Evolutionary conservation across 805 yeast genomes (phyloP).

Genomic region (Saccharomycopsis guyanensis): DNA sequence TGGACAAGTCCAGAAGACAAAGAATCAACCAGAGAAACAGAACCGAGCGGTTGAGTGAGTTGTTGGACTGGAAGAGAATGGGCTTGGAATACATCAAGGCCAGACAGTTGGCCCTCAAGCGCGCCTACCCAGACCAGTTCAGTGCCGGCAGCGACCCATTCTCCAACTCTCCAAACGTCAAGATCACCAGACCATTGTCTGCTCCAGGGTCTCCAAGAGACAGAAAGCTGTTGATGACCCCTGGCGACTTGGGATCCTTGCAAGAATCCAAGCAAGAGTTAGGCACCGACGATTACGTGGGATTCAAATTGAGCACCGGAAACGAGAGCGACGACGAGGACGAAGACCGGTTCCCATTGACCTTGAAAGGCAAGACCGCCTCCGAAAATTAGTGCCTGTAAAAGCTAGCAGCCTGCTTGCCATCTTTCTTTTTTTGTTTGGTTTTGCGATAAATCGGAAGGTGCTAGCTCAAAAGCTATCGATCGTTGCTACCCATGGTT

Average conservation of each 20-base stretch:
- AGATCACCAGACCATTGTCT: constrained; percentile 83
- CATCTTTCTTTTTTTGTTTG: no score
- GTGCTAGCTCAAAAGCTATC: no score
- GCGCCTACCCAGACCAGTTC: constrained; percentile 89
- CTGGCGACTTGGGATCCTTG: constrained; percentile 95
- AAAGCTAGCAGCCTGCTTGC: no score
- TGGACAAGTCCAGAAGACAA: constrained; percentile 87
- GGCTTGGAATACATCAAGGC: constrained; percentile 95
- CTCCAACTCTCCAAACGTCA: constrained; percentile 42
- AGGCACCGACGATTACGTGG: constrained; percentile 69
- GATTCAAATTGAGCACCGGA: constrained; percentile 32
- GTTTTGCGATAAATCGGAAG: no score
- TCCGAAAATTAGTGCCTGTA: neutral
- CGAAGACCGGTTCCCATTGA: constrained; percentile 20
- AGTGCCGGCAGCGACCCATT: constrained; percentile 37
- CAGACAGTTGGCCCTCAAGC: constrained; percentile 78
- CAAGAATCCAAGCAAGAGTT: constrained; percentile 77
- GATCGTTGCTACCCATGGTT: no score
- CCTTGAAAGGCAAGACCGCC: constrained; percentile 12
- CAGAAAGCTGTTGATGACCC: constrained; percentile 76
- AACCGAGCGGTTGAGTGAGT: constrained; percentile 87
- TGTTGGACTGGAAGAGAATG: constrained; percentile 97
- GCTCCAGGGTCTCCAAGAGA: constrained; percentile 97
- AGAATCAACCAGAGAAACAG: constrained; percentile 96
- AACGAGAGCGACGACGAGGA: constrained; percentile 39